These are phyloP conservation scores for Xylaria acuta DNA, from an alignment of 495 filamentous ascomycete genomes.

Conservation along the genomic window DNA sequence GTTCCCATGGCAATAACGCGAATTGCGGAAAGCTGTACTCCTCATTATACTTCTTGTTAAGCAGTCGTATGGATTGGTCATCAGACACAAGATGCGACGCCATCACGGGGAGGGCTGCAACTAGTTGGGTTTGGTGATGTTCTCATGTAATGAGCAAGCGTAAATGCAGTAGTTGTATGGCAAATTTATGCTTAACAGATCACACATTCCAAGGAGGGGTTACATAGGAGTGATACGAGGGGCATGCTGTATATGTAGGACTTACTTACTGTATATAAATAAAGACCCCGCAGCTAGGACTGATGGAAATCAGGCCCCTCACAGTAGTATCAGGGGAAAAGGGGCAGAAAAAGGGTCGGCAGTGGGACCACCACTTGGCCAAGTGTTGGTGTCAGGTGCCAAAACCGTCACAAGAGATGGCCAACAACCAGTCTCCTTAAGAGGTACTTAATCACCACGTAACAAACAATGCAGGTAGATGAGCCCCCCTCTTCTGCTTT, in stretches of 20 bases:
- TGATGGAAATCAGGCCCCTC: neutral
- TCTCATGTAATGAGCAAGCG: neutral
- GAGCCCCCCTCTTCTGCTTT: neutral
- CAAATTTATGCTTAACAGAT: too few relatives aligned
- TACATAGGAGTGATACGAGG: neutral
- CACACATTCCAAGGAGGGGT: neutral
- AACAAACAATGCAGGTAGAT: neutral
- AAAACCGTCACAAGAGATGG: neutral
- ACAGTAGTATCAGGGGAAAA: neutral
- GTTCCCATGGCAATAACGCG: neutral
- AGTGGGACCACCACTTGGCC: neutral
- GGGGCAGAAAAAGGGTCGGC: neutral
- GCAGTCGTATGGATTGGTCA: neutral
- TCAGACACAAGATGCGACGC: neutral
- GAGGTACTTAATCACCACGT: neutral
- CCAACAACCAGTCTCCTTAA: too few relatives aligned
- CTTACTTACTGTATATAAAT: too few relatives aligned
- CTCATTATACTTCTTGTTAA: neutral
- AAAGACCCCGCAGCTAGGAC: neutral
- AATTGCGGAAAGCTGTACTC: conserved; percentile 6
- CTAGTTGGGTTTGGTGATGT: neutral
- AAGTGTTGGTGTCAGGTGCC: neutral
- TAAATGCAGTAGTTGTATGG: neutral
- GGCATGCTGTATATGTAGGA: too few relatives aligned
- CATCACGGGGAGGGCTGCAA: neutral